Base-by-base conservation (phyloP, 768 basidiomycete species). In the Kwoniella sp. region DNA sequence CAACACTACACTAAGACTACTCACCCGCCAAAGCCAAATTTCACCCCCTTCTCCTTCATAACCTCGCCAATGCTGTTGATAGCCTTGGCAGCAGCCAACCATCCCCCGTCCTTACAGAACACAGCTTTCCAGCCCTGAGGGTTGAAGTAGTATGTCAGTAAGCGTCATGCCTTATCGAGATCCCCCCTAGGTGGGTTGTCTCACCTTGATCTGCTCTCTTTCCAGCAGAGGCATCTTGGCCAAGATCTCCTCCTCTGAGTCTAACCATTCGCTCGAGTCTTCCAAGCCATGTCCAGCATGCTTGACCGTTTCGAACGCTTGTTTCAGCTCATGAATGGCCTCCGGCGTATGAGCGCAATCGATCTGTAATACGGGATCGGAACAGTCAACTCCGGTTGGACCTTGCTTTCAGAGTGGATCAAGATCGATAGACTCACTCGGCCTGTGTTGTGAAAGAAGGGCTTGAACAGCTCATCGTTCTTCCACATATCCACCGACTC, bases 401-500 rank as follows among this genome's bases (percentile, higher is more conserved):
- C 41, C 17, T 9, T 48, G 15, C n/a, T 61, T 52, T 7, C 29
- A 38, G 2, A 50, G 31, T 23, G 12, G 28, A 23, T 29, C 23
- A 15, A 41, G 12, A 25, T 20, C 22, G 25, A 2, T 30, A 3
- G 12, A 65, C 72, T 65, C 57, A 76, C 73, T 26, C 73, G 37
- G 0, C 76, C 74, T 1, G 71, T 71, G 22, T 69, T 66, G 55
- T 77, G 74, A 47, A 72, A 73, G 53, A 69, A 65, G 2, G 68
- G 63, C 9, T 45, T 63, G 55, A 75, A 77, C 12, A 77, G 67
- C 17, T 61, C 60, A 58, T 77, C 76, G 23, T 66, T 58, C 58
- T 59, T 59, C 76, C 76, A 77, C 52, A 65, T 67, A 26, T 74
- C 67, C 66, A 72, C 65, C n/a, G 71, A 68, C 58, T 72, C 62